phyloP scores from a whole-genome alignment of 2,329 filamentous ascomycete genomes.

The Nothophoma quercina region DNA sequence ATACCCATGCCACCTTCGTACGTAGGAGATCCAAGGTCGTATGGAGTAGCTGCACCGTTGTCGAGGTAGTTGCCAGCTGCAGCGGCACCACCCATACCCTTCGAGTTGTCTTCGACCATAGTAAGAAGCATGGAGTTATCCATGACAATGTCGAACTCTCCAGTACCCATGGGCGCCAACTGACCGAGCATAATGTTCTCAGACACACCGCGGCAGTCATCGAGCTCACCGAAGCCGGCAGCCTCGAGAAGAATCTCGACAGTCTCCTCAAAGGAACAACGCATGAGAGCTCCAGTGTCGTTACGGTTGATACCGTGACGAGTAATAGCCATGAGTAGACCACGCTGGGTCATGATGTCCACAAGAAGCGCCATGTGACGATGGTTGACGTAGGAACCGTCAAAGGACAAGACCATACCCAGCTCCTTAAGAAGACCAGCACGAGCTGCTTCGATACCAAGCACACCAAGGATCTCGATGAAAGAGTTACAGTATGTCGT shows the following conservation, averaged over 20 bases:
- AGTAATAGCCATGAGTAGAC: slow-evolving; percentile 93
- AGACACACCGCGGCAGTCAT: slow-evolving; percentile 97
- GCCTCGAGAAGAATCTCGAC: slow-evolving; percentile 98
- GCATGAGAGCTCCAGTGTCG: slow-evolving; percentile 97
- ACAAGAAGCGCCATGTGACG: slow-evolving; percentile 94
- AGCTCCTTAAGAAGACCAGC: slow-evolving; percentile 86
- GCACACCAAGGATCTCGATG: slow-evolving; percentile 91
- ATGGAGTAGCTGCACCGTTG: slow-evolving; percentile 90
- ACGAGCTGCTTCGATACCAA: slow-evolving; percentile 94
- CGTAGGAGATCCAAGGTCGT: slow-evolving; percentile 75
- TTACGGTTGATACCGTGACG: slow-evolving; percentile 98
- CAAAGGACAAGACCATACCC: slow-evolving; percentile 92
- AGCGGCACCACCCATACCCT: slow-evolving; percentile 68
- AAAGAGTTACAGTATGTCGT: slow-evolving; percentile 96
- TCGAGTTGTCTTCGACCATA: slow-evolving; percentile 89
- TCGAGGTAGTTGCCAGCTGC: slow-evolving; percentile 74
- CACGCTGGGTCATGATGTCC: slow-evolving; percentile 97
- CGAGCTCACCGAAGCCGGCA: slow-evolving; percentile 90
- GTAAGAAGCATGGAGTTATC: slow-evolving; percentile 96
- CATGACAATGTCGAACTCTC: slow-evolving; percentile 91
- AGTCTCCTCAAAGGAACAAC: slow-evolving; percentile 99
- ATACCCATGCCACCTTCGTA: slow-evolving; percentile 69
- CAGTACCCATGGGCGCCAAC: slow-evolving; percentile 95
- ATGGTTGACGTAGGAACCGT: slow-evolving; percentile 99
- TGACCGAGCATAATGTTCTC: slow-evolving; percentile 99